These are phyloP conservation scores for Gossypium raimondii DNA, from an alignment of 345 rosid genomes.

Conservation along the genomic window DNA sequence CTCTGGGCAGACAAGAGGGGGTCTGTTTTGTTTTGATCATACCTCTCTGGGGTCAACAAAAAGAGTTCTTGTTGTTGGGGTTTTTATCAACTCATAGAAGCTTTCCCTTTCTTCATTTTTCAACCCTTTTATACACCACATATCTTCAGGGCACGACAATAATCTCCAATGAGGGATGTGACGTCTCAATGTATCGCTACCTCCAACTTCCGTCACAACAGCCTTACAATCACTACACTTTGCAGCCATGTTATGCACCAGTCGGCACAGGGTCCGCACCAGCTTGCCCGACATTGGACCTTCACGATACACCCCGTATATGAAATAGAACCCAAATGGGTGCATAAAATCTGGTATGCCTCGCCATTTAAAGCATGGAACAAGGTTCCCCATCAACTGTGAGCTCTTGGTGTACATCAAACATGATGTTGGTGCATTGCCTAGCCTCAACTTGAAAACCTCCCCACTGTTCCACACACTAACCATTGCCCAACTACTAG, in stretches of 20 bases:
- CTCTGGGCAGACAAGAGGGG: conserved; percentile 7
- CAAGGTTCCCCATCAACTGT: conserved; percentile 33
- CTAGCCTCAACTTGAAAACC: conserved; percentile 58
- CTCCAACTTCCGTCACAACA: conserved; percentile 64
- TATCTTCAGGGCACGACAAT: conserved; percentile 70
- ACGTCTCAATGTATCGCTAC: conserved; percentile 29
- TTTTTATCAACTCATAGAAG: conserved; percentile 25
- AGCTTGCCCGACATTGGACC: conserved; percentile 55
- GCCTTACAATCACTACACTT: conserved; percentile 46
- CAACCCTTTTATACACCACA: conserved; percentile 79
- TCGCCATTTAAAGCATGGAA: conserved; percentile 50
- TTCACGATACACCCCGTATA: conserved; percentile 61
- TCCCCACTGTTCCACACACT: conserved; percentile 83
- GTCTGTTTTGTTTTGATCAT: conserved; percentile 19
- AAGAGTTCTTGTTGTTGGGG: conserved; percentile 38
- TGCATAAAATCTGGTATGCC: conserved; percentile 50
- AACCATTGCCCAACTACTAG: conserved; percentile 65
- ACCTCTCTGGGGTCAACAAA: conserved; percentile 94
- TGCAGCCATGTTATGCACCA: conserved; percentile 63
- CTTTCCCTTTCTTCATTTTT: conserved; percentile 29
- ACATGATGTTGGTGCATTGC: conserved; percentile 55
- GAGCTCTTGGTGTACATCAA: conserved; percentile 43
- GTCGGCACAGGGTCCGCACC: conserved; percentile 46
- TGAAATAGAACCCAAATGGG: conserved; percentile 73
- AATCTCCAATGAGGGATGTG: conserved; percentile 70